These are phyloP conservation scores for Diaporthe citrichinensis DNA, from an alignment of 2,329 filamentous ascomycete species.

Conservation along the genomic window DNA sequence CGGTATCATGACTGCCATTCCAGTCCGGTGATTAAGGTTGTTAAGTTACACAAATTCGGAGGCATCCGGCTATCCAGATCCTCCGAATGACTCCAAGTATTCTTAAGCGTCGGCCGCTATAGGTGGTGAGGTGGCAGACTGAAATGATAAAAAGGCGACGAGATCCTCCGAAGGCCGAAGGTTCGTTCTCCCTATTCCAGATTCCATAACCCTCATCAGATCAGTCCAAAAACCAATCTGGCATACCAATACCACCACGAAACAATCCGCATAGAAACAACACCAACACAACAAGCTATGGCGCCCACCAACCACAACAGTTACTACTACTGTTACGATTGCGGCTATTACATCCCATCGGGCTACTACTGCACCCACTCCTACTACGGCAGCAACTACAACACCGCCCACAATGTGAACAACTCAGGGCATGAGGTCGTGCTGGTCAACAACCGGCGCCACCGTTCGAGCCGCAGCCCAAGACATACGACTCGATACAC, in stretches of 20 bases:
- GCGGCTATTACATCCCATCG: constrained; percentile 35
- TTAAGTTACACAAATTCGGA: not conserved
- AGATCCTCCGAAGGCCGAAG: constrained; percentile 10
- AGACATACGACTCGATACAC: constrained; percentile 32
- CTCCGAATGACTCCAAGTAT: constrained; percentile 19
- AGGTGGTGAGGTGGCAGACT: constrained; percentile 4
- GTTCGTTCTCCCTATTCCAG: not conserved
- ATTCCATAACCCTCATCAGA: not conserved
- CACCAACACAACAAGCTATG: constrained; percentile 6
- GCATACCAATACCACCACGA: not conserved
- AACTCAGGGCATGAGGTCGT: constrained; percentile 1
- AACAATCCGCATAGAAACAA: not conserved
- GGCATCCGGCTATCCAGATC: constrained; percentile 2
- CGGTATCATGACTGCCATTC: not conserved
- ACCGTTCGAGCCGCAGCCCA: constrained; percentile 10
- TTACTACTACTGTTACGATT: constrained; percentile 36
- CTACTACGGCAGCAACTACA: constrained; percentile 21
- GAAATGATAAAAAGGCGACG: constrained; percentile 1
- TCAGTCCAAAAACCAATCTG: not conserved
- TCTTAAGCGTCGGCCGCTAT: constrained; percentile 17
- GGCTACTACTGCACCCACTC: constrained; percentile 37
- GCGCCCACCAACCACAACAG: not conserved
- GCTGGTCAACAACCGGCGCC: constrained; percentile 12
- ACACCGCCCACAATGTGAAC: not conserved
- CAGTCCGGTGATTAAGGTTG: constrained; percentile 10